Evolutionary conservation across 345 rosid species (phyloP), one percentile per base, ranked within the genome.

Genomic region (Physaria fendleri): DNA sequence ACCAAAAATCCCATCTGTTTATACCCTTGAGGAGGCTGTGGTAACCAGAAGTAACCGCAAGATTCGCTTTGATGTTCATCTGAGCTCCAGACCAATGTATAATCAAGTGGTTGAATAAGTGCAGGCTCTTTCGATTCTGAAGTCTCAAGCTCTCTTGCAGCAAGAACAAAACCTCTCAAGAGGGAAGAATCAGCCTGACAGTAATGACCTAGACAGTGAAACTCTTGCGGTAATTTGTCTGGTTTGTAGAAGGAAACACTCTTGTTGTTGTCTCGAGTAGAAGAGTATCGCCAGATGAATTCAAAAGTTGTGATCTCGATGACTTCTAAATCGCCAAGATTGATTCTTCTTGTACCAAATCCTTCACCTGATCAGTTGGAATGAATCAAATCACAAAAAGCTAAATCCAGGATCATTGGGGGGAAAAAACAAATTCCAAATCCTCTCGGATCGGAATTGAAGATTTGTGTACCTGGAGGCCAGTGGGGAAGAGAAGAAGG

Each of bases 41-140:
- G 99, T 43, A 83, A 28, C 99, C 95, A 87, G 78, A 93, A 81
- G 77, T 76, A 89, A 58, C 87, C 91, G 60, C 68, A 67, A 57
- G 66, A 67, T 6, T 68, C 83, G 29, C 40, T 59, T 27, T 37
- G 51, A 27, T 4, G 0, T 39, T 69, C 82, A 33, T 81, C 68
- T 35, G 87, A 74, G 79, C 86, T 76, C 99, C 99, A 93, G 39
- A 93, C 69, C 70, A 82, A 64, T 1, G 56, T 65, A 59, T 77
- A 89, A 72, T 87, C 97, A 15, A 83, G 66, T 15, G 99, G 99
- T 68, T 71, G 60, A 13, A 48, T 70, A 56, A 93, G 91, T 51
- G 91, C 79, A 4, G 83, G 81, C 40, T 48, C 8, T 27, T 1
- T 33, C 6, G 4, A 38, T 2, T 33, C 38, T 3, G 35, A 15